A percentile compares a stretch with the other conserved stretches of the same genome.
phyloP scores from a whole-genome alignment of 2,329 filamentous ascomycete species.

The Colletotrichum acutatum region DNA sequence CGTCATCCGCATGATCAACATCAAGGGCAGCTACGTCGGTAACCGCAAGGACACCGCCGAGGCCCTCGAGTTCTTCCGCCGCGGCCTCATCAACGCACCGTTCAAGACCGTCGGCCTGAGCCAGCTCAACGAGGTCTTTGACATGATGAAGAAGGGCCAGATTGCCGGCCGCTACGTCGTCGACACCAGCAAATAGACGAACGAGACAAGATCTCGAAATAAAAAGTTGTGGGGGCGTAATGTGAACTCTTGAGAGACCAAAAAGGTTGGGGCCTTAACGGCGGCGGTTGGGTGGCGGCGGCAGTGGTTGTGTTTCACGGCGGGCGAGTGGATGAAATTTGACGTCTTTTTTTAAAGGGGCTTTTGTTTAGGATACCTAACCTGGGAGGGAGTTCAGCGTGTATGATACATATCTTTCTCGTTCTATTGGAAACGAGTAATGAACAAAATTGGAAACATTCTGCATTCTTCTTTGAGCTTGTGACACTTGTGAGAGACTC shows the following conservation, averaged over 20 bases:
- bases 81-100: conserved; percentile 86
- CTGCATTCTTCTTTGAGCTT: neutral
- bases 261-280: neutral
- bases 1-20: conserved; percentile 89
- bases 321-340: conserved; percentile 6
- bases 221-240: neutral
- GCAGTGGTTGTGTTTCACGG: neutral
- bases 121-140: conserved; percentile 83
- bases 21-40: conserved; percentile 94
- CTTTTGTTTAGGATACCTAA: conserved; percentile 20
- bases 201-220: neutral
- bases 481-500: neutral
- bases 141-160: conserved; percentile 76
- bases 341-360: neutral
- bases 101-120: conserved; percentile 87
- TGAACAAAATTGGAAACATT: neutral
- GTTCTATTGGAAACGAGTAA: conserved; percentile 19
- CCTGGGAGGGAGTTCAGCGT: conserved; percentile 30
- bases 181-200: conserved; percentile 72
- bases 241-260: conserved; percentile 12
- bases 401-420: conserved; percentile 22
- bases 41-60: conserved; percentile 90
- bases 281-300: conserved; percentile 8
- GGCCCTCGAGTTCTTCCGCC: conserved; percentile 88
- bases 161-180: conserved; percentile 85